A percentile compares a stretch with the other conserved stretches of the same genome.
These are phyloP conservation scores for Geranium brycei DNA, from an alignment of 345 rosid genomes.

Conservation along the genomic window DNA sequence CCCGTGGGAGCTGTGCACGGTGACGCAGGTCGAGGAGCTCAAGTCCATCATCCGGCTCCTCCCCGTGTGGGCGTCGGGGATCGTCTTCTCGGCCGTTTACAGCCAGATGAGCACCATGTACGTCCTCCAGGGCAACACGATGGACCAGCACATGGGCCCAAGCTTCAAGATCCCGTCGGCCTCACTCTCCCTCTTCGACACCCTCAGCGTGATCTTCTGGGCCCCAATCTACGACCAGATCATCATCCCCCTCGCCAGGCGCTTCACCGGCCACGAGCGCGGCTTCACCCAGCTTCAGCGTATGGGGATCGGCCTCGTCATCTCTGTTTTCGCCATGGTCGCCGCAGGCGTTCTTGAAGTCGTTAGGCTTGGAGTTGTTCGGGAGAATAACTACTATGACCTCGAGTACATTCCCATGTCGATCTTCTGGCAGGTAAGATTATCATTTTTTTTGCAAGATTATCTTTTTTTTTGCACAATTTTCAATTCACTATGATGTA, in stretches of 20 bases:
- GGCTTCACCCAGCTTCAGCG: conserved; percentile 94
- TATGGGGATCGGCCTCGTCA: conserved; percentile 78
- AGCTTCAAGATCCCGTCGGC: conserved; percentile 73
- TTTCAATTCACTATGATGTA: too few species aligned
- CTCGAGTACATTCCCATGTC: conserved; percentile 44
- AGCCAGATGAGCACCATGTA: conserved; percentile 89
- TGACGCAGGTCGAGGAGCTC: conserved; percentile 89
- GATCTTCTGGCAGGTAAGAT: conserved; percentile 74
- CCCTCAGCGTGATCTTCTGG: conserved; percentile 86
- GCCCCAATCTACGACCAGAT: conserved; percentile 58
- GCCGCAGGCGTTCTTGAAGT: conserved; percentile 65
- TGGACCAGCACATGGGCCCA: conserved; percentile 84
- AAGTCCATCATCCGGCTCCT: conserved; percentile 64
- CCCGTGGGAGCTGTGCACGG: conserved; percentile 80
- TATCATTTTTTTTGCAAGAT: too few species aligned
- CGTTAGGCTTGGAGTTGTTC: conserved; percentile 37
- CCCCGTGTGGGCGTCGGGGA: conserved; percentile 88
- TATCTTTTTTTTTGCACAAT: too few species aligned
- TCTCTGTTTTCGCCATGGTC: conserved; percentile 63
- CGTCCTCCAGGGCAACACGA: conserved; percentile 79
- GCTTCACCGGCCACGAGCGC: conserved; percentile 56
- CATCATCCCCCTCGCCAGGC: conserved; percentile 54
- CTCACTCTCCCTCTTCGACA: conserved; percentile 78
- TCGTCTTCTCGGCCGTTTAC: conserved; percentile 67
- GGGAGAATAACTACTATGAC: conserved; percentile 45